Evolutionary conservation across 768 basidiomycete species (phyloP).

Genomic region (Amanita rimosa): DNA sequence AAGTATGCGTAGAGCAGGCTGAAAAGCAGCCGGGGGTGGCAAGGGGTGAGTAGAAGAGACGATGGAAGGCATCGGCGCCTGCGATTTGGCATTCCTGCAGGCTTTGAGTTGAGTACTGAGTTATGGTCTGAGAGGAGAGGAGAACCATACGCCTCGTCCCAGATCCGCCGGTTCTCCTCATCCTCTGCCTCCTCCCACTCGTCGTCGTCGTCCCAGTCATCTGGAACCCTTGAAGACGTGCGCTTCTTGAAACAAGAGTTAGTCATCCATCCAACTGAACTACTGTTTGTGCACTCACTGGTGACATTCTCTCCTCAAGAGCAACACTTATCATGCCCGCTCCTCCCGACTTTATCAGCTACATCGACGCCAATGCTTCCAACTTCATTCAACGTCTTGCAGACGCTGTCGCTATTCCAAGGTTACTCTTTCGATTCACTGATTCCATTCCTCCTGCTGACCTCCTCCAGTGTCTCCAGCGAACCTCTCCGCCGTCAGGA

Average conservation of each 20-base stretch:
- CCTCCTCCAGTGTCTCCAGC: constrained; percentile 44
- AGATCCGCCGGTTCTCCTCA: constrained; percentile 39
- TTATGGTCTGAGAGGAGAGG: constrained; percentile 7
- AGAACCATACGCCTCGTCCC: constrained; percentile 51
- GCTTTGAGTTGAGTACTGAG: neutral
- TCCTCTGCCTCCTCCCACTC: constrained; percentile 35
- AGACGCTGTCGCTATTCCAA: constrained; percentile 78
- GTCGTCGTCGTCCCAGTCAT: constrained; percentile 51
- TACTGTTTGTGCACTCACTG: neutral
- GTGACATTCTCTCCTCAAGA: neutral
- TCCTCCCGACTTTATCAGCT: constrained; percentile 35
- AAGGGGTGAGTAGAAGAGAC: constrained; percentile 35
- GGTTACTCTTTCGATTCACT: constrained; percentile 23
- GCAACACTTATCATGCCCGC: constrained; percentile 26
- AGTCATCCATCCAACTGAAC: neutral
- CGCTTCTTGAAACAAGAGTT: neutral
- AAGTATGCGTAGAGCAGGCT: constrained; percentile 56
- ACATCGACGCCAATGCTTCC: constrained; percentile 59
- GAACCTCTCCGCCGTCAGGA: constrained; percentile 63
- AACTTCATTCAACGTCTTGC: constrained; percentile 70
- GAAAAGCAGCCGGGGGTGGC: constrained; percentile 44
- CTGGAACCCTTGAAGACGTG: constrained; percentile 15
- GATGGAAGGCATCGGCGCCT: constrained; percentile 60
- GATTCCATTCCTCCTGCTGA: neutral
- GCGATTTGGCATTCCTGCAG: constrained; percentile 41